phyloP scores from a whole-genome alignment of 495 filamentous ascomycete genomes.

The Amphirosellinia nigrospora region DNA sequence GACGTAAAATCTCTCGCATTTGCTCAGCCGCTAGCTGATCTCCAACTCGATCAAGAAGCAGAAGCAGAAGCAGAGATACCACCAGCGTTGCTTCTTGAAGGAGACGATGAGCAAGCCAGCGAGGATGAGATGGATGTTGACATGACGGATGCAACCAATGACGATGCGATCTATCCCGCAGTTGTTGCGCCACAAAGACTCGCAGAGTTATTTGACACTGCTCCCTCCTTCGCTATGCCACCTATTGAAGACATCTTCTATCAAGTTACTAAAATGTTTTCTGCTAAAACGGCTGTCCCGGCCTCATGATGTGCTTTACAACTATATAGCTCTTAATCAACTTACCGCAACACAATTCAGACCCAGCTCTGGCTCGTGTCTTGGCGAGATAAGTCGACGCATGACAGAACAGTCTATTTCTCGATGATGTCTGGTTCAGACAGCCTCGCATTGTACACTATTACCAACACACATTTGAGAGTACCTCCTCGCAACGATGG shows the following conservation, averaged over 20 bases:
- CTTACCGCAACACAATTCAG: not conserved
- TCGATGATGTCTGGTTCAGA: not conserved
- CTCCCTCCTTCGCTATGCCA: constrained; percentile 76
- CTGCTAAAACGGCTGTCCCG: constrained; percentile 47
- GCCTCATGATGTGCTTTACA: not conserved
- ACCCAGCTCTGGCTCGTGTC: not conserved
- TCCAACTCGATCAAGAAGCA: constrained; percentile 47
- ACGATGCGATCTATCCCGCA: constrained; percentile 49
- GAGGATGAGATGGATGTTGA: constrained; percentile 53
- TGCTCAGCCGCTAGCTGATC: constrained; percentile 56
- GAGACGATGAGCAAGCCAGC: constrained; percentile 56
- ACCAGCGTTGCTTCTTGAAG: constrained; percentile 33
- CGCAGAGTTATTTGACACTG: constrained; percentile 74
- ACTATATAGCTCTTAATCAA: not conserved
- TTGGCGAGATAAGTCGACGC: not conserved
- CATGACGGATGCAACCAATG: constrained; percentile 41
- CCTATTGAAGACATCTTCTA: constrained; percentile 80
- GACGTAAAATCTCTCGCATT: constrained; percentile 51
- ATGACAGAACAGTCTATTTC: not conserved
- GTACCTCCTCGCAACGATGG: not conserved
- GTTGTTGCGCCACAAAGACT: constrained; percentile 70
- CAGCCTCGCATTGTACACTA: not conserved
- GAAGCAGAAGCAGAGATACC: constrained; percentile 28
- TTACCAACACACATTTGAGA: not conserved
- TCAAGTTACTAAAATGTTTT: constrained; percentile 68